Percentiles rank a stretch among this genome's conserved stretches.
Evolutionary conservation across 139 green algal species (phyloP).

Genomic region (Coccomyxa sp.): DNA sequence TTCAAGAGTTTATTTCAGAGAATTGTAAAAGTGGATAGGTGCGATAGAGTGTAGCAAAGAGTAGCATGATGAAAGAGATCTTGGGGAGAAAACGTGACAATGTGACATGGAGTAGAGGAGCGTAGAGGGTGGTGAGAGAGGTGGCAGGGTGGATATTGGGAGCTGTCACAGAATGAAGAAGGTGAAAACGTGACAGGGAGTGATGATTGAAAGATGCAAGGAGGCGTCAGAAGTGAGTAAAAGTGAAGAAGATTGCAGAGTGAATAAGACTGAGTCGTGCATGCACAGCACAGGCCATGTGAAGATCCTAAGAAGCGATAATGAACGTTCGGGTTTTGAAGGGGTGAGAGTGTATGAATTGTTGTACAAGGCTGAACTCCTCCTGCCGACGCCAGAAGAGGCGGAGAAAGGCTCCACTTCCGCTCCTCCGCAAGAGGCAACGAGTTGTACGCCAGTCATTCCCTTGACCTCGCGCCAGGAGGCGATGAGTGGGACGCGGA

Average conservation of each 20-base stretch:
- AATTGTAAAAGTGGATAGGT: neutral
- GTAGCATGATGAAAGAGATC: conserved; percentile 1
- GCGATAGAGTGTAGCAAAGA: neutral
- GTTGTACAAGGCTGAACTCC: neutral
- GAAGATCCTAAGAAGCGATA: neutral
- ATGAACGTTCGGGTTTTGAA: neutral
- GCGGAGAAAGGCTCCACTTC: neutral
- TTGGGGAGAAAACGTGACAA: conserved; percentile 1
- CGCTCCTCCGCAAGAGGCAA: neutral
- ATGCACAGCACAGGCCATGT: neutral
- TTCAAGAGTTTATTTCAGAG: neutral
- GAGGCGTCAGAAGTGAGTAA: neutral
- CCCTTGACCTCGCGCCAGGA: neutral
- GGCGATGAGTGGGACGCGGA: neutral
- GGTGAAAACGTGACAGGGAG: neutral
- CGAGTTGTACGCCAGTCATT: neutral
- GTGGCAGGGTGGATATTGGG: neutral
- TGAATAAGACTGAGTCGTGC: neutral
- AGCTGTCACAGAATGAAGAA: neutral
- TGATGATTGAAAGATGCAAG: conserved; percentile 1
- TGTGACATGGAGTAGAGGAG: neutral
- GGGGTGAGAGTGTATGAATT: conserved; percentile 1
- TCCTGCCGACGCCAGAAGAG: neutral
- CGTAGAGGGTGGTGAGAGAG: neutral
- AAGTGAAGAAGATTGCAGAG: neutral